Evolutionary conservation across 768 basidiomycete species (phyloP).

Genomic region (Termitomyces sp.): DNA sequence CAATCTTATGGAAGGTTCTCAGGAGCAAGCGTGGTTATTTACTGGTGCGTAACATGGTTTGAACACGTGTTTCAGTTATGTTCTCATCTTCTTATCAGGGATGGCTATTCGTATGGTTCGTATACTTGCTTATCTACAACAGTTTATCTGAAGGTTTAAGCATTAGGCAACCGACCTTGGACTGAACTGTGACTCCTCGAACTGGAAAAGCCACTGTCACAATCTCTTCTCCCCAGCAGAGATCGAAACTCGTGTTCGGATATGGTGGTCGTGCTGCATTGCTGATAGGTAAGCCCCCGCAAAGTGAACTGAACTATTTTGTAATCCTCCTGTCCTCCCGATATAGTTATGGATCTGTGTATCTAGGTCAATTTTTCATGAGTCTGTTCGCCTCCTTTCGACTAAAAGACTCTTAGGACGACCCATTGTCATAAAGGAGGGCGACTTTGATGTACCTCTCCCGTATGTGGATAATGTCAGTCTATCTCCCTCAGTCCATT

Average conservation of each 20-base stretch:
- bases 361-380: constrained; percentile 48
- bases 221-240: constrained; percentile 61
- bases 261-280: constrained; percentile 75
- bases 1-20: constrained; percentile 36
- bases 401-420: constrained; percentile 38
- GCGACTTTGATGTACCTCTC: constrained; percentile 63
- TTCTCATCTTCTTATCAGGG: constrained; percentile 25
- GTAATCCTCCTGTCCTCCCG: background rate
- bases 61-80: background rate
- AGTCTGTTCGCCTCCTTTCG: constrained; percentile 5
- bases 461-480: constrained; percentile 52
- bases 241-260: constrained; percentile 65
- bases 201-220: constrained; percentile 62
- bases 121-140: background rate
- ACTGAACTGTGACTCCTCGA: constrained; percentile 70
- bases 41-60: constrained; percentile 42
- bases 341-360: constrained; percentile 61
- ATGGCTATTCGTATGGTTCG: constrained; percentile 74
- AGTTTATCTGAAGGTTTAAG: constrained; percentile 1
- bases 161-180: constrained; percentile 68
- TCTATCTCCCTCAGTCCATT: background rate
- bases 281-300: constrained; percentile 54
- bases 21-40: constrained; percentile 86
- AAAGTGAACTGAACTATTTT: background rate
- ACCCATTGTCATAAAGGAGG: constrained; percentile 61